Conservation (phyloP, 2,329 filamentous ascomycete species). For the Aspergillus bombycis region DNA sequence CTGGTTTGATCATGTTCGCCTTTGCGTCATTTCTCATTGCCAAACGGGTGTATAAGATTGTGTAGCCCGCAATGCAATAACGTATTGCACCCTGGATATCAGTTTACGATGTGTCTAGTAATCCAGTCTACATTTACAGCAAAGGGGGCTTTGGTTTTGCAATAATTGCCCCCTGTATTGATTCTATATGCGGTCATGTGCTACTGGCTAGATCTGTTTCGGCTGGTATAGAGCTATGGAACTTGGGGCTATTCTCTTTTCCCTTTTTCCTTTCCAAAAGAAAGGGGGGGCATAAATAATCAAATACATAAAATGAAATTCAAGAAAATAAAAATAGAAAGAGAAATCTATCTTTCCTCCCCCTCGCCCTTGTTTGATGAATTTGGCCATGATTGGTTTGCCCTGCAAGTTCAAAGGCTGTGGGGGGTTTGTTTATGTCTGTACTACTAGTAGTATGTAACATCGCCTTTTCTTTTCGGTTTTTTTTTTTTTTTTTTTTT, state of each 20-base stretch:
- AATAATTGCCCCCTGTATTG: not conserved
- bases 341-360: not conserved
- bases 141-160: not conserved
- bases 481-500: too few relatives aligned
- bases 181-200: not conserved
- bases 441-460: not conserved
- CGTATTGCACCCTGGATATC: not conserved
- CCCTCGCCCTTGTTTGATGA: not conserved
- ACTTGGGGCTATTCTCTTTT: not conserved
- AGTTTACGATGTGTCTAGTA: not conserved
- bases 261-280: not conserved
- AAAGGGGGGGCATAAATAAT: not conserved
- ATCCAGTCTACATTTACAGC: not conserved
- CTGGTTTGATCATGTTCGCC: conserved; percentile 76
- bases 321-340: not conserved
- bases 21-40: conserved; percentile 78
- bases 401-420: not conserved
- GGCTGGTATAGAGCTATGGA: not conserved
- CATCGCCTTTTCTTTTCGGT: not conserved
- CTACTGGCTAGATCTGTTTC: not conserved
- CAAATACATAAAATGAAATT: not conserved
- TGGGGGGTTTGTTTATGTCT: not conserved
- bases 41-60: conserved; percentile 81
- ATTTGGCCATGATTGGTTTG: not conserved
- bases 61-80: conserved; percentile 46